phyloP scores from a whole-genome alignment of 345 rosid genomes.

The Geranium rotundifolium region DNA sequence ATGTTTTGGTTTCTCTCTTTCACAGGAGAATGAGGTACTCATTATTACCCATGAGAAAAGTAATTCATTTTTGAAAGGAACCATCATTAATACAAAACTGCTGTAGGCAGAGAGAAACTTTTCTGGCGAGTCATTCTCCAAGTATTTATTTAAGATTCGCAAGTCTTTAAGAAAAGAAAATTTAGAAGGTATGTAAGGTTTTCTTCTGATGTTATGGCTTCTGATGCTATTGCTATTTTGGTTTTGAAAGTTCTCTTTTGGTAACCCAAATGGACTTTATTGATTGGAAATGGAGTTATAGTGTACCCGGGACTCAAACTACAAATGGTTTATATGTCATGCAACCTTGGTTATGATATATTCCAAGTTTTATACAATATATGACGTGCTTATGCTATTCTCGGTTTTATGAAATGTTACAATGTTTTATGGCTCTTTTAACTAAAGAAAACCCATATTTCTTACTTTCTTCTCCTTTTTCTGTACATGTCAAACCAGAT shows the following conservation, averaged over 20 bases:
- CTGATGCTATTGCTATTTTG: constrained; percentile 3
- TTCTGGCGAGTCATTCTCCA: constrained; percentile 41
- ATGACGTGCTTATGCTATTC: not conserved
- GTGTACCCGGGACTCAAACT: not conserved
- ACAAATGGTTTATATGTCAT: not conserved
- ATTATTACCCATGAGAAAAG: constrained; percentile 5
- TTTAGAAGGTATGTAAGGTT: constrained; percentile 39
- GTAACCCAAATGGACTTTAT: no score
- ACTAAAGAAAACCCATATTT: constrained; percentile 5
- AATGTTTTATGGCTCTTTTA: not conserved
- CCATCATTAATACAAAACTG: constrained; percentile 9
- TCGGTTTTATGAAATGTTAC: no score
- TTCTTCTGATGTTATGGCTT: constrained; percentile 3
- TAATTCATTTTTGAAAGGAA: not conserved
- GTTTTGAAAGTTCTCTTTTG: constrained; percentile 2
- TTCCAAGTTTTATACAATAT: not conserved
- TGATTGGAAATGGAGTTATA: not conserved
- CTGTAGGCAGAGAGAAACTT: constrained; percentile 42
- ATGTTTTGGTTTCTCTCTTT: constrained; percentile 73
- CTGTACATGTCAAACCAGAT: constrained; percentile 38
- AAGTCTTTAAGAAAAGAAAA: constrained; percentile 35
- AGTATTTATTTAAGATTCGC: constrained; percentile 44
- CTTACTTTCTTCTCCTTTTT: constrained; percentile 10
- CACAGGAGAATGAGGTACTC: constrained; percentile 72
- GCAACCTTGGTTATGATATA: no score